Conservation (phyloP, 2,329 filamentous ascomycete species). For the Fusarium scirpi region DNA sequence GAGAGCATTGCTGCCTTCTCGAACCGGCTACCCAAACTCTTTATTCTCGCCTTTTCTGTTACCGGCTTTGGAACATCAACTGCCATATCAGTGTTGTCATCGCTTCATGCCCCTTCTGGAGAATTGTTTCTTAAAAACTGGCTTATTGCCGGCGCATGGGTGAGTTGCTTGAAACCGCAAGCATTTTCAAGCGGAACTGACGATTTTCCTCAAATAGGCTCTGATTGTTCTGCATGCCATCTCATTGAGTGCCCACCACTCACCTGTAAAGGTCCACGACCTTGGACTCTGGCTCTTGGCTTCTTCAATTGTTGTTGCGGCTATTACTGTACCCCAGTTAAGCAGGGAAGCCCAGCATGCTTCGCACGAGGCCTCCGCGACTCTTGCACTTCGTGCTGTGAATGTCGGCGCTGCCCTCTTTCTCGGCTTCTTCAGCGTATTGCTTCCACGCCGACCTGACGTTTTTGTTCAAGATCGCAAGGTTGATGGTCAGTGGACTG, state of each 20-base stretch:
- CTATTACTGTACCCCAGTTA: slow-evolving; percentile 60
- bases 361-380: slow-evolving; percentile 53
- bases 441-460: slow-evolving; percentile 74
- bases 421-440: slow-evolving; percentile 62
- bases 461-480: slow-evolving; percentile 69
- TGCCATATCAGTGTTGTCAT: slow-evolving; percentile 66
- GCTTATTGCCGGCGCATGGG: slow-evolving; percentile 72
- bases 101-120: slow-evolving; percentile 53
- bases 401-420: slow-evolving; percentile 61
- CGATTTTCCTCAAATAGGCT: slow-evolving; percentile 52
- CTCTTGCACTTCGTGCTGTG: slow-evolving; percentile 59
- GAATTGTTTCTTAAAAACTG: slow-evolving; percentile 66
- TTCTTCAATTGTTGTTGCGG: slow-evolving; percentile 60
- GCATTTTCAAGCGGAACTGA: not conserved
- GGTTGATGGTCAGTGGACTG: slow-evolving; percentile 74
- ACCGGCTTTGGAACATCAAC: slow-evolving; percentile 68
- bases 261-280: slow-evolving; percentile 64
- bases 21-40: slow-evolving; percentile 66
- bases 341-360: slow-evolving; percentile 51
- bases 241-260: slow-evolving; percentile 61
- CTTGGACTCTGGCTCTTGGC: slow-evolving; percentile 65
- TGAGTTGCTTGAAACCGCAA: slow-evolving; percentile 56
- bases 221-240: slow-evolving; percentile 65
- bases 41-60: slow-evolving; percentile 65
- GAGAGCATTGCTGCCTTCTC: slow-evolving; percentile 73